Evolutionary conservation across 129 eudicot species (phyloP).

Genomic region (Tagetes erecta): DNA sequence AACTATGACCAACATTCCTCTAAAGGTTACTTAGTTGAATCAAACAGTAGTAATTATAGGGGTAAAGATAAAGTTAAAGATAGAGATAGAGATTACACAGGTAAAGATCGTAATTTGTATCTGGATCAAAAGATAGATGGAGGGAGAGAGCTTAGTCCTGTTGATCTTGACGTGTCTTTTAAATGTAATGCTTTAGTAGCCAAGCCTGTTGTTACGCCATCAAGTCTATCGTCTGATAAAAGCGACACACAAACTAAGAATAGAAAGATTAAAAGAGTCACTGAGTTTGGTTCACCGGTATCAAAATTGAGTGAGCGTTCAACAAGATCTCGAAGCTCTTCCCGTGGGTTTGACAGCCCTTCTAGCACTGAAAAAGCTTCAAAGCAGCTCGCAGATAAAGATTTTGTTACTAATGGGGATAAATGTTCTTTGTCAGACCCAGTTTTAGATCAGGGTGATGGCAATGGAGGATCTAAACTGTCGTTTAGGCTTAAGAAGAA

Average conservation of each 20-base stretch:
- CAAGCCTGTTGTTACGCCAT: slow-evolving; percentile 60
- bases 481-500: slow-evolving; percentile 49
- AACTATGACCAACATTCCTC: slow-evolving; percentile 34
- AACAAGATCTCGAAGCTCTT: slow-evolving; percentile 31
- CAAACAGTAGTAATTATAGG: slow-evolving; percentile 30
- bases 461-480: slow-evolving; percentile 23
- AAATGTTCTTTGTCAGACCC: slow-evolving; percentile 30
- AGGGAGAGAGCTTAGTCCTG: slow-evolving; percentile 51
- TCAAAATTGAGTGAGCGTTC: slow-evolving; percentile 31
- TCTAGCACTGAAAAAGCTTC: slow-evolving; percentile 44
- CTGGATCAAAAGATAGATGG: slow-evolving; percentile 35
- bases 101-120: slow-evolving; percentile 27
- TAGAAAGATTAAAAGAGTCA: slow-evolving; percentile 37
- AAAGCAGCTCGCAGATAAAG: slow-evolving; percentile 29
- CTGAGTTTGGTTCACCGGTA: slow-evolving; percentile 40
- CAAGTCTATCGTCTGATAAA: slow-evolving; percentile 39
- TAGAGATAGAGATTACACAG: slow-evolving; percentile 30
- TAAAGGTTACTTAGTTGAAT: slow-evolving; percentile 23
- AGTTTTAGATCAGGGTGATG: slow-evolving; percentile 36
- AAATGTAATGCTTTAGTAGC: slow-evolving; percentile 79
- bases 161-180: slow-evolving; percentile 82
- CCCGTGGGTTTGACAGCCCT: slow-evolving; percentile 33
- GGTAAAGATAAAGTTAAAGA: slow-evolving; percentile 51
- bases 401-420: slow-evolving; percentile 22
- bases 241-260: slow-evolving; percentile 35